These are phyloP conservation scores for Clonostachys rosea DNA, from an alignment of 2,329 filamentous ascomycete species.

Conservation along the genomic window DNA sequence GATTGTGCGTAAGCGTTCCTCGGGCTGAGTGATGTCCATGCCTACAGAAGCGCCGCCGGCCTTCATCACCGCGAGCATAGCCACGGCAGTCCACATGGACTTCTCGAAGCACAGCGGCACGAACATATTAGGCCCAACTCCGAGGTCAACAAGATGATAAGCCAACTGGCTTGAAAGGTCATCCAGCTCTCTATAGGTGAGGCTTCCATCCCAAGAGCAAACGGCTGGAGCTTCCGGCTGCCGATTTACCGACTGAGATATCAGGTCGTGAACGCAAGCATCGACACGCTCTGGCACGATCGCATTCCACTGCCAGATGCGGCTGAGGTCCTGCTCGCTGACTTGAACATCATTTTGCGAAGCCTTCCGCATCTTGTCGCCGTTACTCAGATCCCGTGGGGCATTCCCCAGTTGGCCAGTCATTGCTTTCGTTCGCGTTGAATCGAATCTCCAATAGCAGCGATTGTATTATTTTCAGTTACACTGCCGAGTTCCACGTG, in stretches of 20 bases:
- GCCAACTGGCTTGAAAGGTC: constrained; percentile 4
- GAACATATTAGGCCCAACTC: constrained; percentile 12
- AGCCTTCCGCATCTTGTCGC: too few species aligned
- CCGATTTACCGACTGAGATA: background rate
- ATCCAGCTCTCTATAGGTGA: constrained; percentile 15
- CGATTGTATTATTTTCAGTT: too few species aligned
- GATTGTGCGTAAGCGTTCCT: constrained; percentile 1
- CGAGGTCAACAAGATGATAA: constrained; percentile 6
- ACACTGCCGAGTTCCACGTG: too few species aligned
- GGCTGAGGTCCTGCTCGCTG: background rate
- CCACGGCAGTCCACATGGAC: constrained; percentile 22
- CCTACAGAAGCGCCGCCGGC: constrained; percentile 22
- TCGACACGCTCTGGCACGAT: background rate
- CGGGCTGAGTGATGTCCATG: constrained; percentile 26
- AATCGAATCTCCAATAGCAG: too few species aligned
- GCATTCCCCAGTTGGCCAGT: too few species aligned
- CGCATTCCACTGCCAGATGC: background rate
- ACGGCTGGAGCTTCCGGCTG: constrained; percentile 18
- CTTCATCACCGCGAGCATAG: constrained; percentile 24
- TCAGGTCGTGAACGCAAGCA: background rate
- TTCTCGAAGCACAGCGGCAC: constrained; percentile 29
- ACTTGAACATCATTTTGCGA: background rate
- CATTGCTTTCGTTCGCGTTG: too few species aligned
- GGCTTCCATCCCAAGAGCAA: constrained; percentile 12
- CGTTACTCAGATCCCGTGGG: too few species aligned